Evolutionary conservation across 495 filamentous ascomycete genomes (phyloP).

Genomic region (Chaetomium cochliodes): DNA sequence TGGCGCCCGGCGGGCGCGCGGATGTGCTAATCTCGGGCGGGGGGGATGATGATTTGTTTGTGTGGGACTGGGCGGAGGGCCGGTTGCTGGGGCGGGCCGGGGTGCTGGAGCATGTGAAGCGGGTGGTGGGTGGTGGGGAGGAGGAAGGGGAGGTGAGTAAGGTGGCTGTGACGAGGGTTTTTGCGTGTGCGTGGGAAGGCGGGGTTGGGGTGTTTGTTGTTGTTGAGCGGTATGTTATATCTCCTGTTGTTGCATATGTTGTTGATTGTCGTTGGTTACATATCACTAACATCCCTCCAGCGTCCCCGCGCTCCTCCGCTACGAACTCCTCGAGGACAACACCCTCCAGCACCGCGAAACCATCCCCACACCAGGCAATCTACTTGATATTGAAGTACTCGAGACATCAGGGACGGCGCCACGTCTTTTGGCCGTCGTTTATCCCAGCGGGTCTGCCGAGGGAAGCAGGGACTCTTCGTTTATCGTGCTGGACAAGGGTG

Average conservation of each 20-base stretch:
- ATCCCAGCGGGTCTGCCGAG: constrained; percentile 42
- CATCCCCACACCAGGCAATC: constrained; percentile 56
- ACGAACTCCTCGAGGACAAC: constrained; percentile 44
- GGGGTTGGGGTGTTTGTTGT: constrained; percentile 50
- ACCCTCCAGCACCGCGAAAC: constrained; percentile 48
- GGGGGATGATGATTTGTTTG: constrained; percentile 70
- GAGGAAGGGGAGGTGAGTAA: constrained; percentile 35
- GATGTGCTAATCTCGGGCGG: constrained; percentile 77
- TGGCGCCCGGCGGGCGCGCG: constrained; percentile 50
- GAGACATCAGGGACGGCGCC: constrained; percentile 23
- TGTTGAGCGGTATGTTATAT: constrained; percentile 59
- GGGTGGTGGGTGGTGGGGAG: constrained; percentile 26
- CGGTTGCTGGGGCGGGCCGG: constrained; percentile 53
- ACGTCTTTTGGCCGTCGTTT: constrained; percentile 56
- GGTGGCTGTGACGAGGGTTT: constrained; percentile 54
- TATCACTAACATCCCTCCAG: constrained; percentile 35
- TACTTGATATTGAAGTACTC: constrained; percentile 53
- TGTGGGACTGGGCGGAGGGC: constrained; percentile 77
- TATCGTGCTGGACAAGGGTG: constrained; percentile 24
- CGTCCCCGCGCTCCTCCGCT: constrained; percentile 60
- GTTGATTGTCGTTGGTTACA: background rate
- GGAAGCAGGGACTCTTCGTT: constrained; percentile 19
- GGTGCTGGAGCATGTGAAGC: constrained; percentile 44
- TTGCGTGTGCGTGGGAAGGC: constrained; percentile 25
- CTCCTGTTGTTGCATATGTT: background rate